Conservation (phyloP, 1,139 yeast species). For the Taiozyma onychis region DNA sequence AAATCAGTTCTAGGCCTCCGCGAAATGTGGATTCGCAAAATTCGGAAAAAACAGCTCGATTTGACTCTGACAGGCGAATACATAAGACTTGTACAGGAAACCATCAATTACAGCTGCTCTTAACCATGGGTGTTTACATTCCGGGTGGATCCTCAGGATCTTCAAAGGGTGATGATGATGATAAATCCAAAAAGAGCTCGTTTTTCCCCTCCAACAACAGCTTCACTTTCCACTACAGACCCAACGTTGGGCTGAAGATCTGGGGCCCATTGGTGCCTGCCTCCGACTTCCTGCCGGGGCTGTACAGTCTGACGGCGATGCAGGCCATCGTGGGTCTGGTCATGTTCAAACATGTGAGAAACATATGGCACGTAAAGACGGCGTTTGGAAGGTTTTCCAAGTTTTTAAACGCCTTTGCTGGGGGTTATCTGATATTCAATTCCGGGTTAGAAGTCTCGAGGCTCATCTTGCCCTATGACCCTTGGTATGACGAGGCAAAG, state of each 20-base stretch:
- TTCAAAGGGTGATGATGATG: constrained; percentile 2
- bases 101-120: not conserved
- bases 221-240: constrained; percentile 31
- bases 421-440: constrained; percentile 20
- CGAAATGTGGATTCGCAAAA: not conserved
- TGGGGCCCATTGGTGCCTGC: constrained; percentile 68
- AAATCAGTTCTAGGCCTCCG: not conserved
- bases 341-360: constrained; percentile 19
- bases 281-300: constrained; percentile 47
- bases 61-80: not conserved
- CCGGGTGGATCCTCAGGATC: constrained; percentile 11
- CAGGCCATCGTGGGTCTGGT: constrained; percentile 42
- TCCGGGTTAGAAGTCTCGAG: constrained; percentile 47
- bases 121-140: constrained; percentile 15
- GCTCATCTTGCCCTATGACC: constrained; percentile 48
- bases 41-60: not conserved
- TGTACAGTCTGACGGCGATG: constrained; percentile 40
- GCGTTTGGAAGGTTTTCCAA: constrained; percentile 11
- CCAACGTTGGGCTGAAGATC: constrained; percentile 49
- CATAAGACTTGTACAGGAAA: not conserved
- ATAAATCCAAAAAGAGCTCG: constrained; percentile 7
- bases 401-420: constrained; percentile 11
- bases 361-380: constrained; percentile 14
- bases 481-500: constrained; percentile 59
- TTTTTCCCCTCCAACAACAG: constrained; percentile 6